Evolutionary conservation across 129 eudicot species (phyloP), one percentile per base, ranked within the genome.

Genomic region (Flaveria sonorensis): DNA sequence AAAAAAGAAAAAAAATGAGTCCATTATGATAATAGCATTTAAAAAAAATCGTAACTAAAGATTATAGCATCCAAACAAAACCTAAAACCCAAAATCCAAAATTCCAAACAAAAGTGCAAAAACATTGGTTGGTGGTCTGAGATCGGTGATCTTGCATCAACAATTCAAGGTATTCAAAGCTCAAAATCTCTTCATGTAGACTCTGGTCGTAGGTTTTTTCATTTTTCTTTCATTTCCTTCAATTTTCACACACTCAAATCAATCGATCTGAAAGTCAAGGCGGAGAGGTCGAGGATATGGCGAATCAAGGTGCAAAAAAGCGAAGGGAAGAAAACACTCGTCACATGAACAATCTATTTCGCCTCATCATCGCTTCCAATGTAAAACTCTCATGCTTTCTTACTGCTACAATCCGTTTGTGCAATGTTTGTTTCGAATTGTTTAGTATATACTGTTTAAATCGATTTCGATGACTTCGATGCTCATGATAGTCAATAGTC

Each of bases 291-390:
- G 65, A 7, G 55, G 70, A 72, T 40, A 91, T 92, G 97, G 92
- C 97, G 42, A 92, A 92, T 82, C 98, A 90, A 78, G 98, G 98
- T 19, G 98, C 98, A 10, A 93, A 93, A 86, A 93, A 90, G 75
- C 95, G 98, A 43, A 89, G 86, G 75, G 98, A 93, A 15, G 97
- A 90, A 76, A 93, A 90, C 73, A 77, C 80, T 67, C 98, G 97
- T 78, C 97, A 88, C 63, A 90, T 90, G 87, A 85, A 81, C 68
- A 93, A 79, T n/a, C 89, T 93, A 20, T 86, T 85, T 75, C 88
- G 90, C 30, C 67, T 87, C 83, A 89, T 90, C 71, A 74, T 88
- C 78, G 92, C 81, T 69, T 85, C 88, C 88, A 90, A 93, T 83
- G 97, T 93, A 85, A 85, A 73, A 16, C 10, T 26, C 74, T 30